phyloP scores from a whole-genome alignment of 306 rosid genomes.

The Aeschynomene evenia region DNA sequence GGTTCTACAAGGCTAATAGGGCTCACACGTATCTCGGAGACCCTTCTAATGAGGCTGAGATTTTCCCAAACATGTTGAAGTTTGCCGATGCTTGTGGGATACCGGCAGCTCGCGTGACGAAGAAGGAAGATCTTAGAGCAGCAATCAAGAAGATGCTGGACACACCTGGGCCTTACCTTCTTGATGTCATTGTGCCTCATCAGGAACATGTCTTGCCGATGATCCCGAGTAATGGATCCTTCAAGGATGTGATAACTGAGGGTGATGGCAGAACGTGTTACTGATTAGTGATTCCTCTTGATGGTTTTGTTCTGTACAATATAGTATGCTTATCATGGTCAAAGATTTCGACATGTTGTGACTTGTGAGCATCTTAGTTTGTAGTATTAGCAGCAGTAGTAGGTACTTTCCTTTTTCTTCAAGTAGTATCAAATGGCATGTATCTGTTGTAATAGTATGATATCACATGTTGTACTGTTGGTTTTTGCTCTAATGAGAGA shows the following conservation, averaged over 20 bases:
- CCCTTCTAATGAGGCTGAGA: slow-evolving; percentile 61
- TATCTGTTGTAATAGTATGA: slow-evolving; percentile 1
- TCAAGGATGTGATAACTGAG: slow-evolving; percentile 85
- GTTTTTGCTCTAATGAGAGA: background rate
- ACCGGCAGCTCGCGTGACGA: slow-evolving; percentile 69
- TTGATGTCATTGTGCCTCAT: slow-evolving; percentile 89
- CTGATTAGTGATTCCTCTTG: slow-evolving; percentile 32
- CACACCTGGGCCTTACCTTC: slow-evolving; percentile 82
- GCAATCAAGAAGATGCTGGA: slow-evolving; percentile 85
- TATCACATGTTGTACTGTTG: background rate
- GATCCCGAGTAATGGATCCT: slow-evolving; percentile 89
- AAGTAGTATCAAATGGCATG: background rate
- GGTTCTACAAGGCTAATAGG: slow-evolving; percentile 81
- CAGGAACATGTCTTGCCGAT: slow-evolving; percentile 95
- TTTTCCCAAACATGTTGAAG: slow-evolving; percentile 77
- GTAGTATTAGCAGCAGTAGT: background rate
- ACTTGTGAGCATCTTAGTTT: slow-evolving; percentile 16
- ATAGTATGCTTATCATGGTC: background rate
- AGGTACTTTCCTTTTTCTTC: background rate
- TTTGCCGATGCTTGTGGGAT: slow-evolving; percentile 84
- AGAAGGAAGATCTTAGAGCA: slow-evolving; percentile 58
- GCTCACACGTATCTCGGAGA: slow-evolving; percentile 83
- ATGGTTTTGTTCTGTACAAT: slow-evolving; percentile 30
- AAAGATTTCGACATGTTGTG: background rate
- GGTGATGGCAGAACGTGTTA: slow-evolving; percentile 76